Evolutionary conservation across 768 basidiomycete genomes (phyloP), one percentile per base, ranked within the genome.

Genomic region (Russula sp.): DNA sequence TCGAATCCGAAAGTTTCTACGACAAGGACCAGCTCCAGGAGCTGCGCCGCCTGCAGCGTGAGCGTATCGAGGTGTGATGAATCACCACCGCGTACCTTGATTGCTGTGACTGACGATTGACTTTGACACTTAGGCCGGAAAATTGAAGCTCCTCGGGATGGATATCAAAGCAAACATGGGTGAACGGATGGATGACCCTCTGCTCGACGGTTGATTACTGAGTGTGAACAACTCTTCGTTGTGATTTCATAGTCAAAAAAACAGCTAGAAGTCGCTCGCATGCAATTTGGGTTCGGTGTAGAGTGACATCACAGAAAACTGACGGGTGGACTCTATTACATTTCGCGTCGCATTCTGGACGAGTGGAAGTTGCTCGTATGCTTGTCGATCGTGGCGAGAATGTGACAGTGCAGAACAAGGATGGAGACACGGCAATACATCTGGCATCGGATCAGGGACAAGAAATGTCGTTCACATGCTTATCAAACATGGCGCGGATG

Each of bases 111-210:
- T 34, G 24, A 22, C 4, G 6, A 18, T 18, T 61, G 30, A 44
- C 30, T 13, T 46, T 40, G 16, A 57, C 11, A 11, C 10, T 9
- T 64, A 91, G 88, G 86, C 84, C 52, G 85, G 87, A 18, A 89
- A 88, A 73, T 90, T 91, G 89, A 92, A 92, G 72, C 77, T 86
- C 34, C 74, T 94, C n/a, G 92, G 92, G 1, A 90, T 94, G 88
- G 90, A 93, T 20, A 79, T 94, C 60, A 90, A 89, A 70, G 83
- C 87, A 72, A 92, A 80, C 69, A 85, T 92, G 81, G 92, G 92
- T 49, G 90, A 94, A 49, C 79, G 92, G 57, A 94, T 94, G 92
- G 92, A 94, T 68, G 86, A 85, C 20, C 80, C 79, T 9, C 73
- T 79, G 76, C 83, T 87, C 67, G 85, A 87, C 28, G 83, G 71